Evolutionary conservation across 768 basidiomycete species (phyloP), one percentile per base, ranked within the genome.

Genomic region (Leccinum uliginosum): DNA sequence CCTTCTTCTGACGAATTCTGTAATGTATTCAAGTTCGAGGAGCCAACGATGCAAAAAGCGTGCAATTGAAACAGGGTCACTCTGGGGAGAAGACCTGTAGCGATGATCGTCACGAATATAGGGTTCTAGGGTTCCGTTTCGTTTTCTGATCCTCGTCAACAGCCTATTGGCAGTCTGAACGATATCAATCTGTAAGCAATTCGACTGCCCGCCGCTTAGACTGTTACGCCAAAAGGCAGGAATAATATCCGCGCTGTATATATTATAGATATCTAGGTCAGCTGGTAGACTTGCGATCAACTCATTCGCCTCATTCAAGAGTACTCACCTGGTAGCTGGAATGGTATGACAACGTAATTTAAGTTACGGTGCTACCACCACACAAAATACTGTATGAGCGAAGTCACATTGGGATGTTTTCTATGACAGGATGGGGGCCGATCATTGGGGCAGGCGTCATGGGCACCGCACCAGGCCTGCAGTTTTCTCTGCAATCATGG

Each of bases 1-100:
- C 44, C 64, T 71, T 40, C 59, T n/a, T 43, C 10, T 10, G n/a
- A n/a, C 38, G 38, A 38, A 17, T 71, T 10, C 45, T 71, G 1
- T 71, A 29, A 10, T 73, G 68, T 32, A 44, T 73, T 27, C 72
- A 68, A 38, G 71, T 73, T 27, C 72, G 70, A 38, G 71, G 60
- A 17, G 59, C 56, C 23, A 61, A 60, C 32, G 26, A 45, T 46
- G 30, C 35, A 50, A 66, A 47, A 45, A 23, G 27, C 19, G 23
- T 61, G 24, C 62, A 62, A 50, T 35, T 64, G n/a, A 71, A 58
- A 34, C 30, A 17, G 21, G 59, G 56, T 35, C 54, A 61, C 40
- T n/a, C n/a, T 51, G 44, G 47, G 64, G 62, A 53, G 11, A 30
- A 30, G 30, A 30, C 70, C 70, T 15, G 19, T 67, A 15, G 67